A percentile compares a stretch with the other conserved stretches of the same genome.
phyloP scores from a whole-genome alignment of 768 basidiomycete species.

The Termitomyces sp. region DNA sequence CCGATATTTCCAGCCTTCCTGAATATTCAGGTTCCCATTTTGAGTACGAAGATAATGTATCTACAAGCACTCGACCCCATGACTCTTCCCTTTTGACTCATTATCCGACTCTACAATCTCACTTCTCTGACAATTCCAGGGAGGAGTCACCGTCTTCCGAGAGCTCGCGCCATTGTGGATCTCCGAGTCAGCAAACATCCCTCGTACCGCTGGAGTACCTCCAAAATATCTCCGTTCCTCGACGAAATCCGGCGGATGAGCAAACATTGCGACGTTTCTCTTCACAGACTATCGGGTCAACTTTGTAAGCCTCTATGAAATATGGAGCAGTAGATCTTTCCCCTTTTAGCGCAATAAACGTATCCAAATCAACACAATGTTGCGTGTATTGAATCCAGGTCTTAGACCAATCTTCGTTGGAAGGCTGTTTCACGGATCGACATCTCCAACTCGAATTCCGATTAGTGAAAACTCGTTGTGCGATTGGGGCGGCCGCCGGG shows the following conservation, averaged over 20 bases:
- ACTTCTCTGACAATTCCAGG: constrained; percentile 27
- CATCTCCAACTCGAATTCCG: neutral
- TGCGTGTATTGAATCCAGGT: neutral
- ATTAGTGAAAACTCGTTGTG: neutral
- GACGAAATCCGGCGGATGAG: constrained; percentile 61
- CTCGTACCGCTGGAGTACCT: constrained; percentile 64
- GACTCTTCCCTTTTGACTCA: constrained; percentile 16
- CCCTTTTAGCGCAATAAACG: neutral
- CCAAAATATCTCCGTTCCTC: constrained; percentile 44
- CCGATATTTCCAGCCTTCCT: constrained; percentile 20
- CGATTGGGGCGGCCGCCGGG: neutral
- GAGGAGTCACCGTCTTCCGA: constrained; percentile 32
- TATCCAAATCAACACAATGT: neutral
- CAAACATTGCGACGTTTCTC: constrained; percentile 56
- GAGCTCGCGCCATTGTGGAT: constrained; percentile 22
- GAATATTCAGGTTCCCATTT: constrained; percentile 15
- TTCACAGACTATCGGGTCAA: constrained; percentile 16
- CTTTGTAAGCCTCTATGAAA: neutral
- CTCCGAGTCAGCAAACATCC: constrained; percentile 20
- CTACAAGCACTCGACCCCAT: constrained; percentile 18
- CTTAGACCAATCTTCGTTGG: neutral
- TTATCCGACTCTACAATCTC: constrained; percentile 19
- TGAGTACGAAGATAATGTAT: constrained; percentile 13
- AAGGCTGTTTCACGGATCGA: neutral
- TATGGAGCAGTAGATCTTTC: neutral